A percentile compares a stretch with the other conserved stretches of the same genome.
These are phyloP conservation scores for Fusarium veterinarium DNA, from an alignment of 2,329 filamentous ascomycete genomes.

Conservation along the genomic window DNA sequence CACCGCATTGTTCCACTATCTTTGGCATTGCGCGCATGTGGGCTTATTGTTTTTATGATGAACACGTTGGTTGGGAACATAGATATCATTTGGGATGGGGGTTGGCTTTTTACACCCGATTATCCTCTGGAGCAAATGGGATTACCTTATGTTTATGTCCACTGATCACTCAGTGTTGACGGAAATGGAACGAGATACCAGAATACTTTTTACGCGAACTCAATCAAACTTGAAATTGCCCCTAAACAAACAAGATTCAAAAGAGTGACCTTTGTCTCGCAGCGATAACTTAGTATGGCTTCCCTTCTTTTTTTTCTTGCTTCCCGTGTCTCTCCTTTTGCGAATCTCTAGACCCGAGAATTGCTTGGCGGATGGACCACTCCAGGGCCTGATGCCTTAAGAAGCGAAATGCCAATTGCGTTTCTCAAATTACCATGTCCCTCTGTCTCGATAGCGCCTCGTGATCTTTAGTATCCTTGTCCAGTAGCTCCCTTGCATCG, in stretches of 20 bases:
- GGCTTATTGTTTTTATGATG: slow-evolving; percentile 40
- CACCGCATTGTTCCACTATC: slow-evolving; percentile 30
- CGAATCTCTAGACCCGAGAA: slow-evolving; percentile 2
- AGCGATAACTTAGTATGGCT: background rate
- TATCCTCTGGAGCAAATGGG: slow-evolving; percentile 34
- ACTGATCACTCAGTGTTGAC: slow-evolving; percentile 46
- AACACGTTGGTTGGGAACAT: slow-evolving; percentile 46
- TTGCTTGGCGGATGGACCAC: slow-evolving; percentile 14
- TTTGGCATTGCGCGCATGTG: slow-evolving; percentile 11
- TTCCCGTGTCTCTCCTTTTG: slow-evolving; percentile 20
- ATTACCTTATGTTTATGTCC: slow-evolving; percentile 38
- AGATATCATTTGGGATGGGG: slow-evolving; percentile 43
- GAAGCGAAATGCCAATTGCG: slow-evolving; percentile 24
- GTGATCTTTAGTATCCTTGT: slow-evolving; percentile 44
- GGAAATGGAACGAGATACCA: slow-evolving; percentile 45
- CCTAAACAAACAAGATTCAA: slow-evolving; percentile 7
- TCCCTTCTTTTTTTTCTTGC: background rate
- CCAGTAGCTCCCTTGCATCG: slow-evolving; percentile 34
- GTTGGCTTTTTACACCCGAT: slow-evolving; percentile 24
- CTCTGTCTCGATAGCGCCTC: slow-evolving; percentile 43
- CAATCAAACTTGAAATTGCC: slow-evolving; percentile 34
- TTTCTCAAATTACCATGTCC: slow-evolving; percentile 35
- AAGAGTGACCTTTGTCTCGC: background rate
- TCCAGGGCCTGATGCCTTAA: background rate
- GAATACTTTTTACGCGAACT: slow-evolving; percentile 37